Evolutionary conservation across 192 early-diverging fungal genomes (phyloP).

Genomic region (Rhizophagus clarus): DNA sequence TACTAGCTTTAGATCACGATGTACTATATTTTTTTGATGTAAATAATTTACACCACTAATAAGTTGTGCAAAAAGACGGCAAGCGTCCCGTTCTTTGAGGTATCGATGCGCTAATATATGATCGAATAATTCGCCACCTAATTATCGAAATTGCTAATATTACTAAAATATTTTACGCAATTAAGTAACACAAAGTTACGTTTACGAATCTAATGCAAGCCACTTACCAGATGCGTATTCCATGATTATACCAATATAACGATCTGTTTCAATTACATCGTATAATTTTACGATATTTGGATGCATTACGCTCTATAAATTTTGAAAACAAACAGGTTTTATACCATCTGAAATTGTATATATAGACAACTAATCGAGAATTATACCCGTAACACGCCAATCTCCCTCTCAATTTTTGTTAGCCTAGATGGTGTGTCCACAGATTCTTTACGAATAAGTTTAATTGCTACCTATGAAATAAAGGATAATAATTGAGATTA

Average conservation of each 20-base stretch:
- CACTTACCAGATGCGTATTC: constrained; percentile 86
- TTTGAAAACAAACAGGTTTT: constrained; percentile 22
- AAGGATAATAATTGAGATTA: not conserved
- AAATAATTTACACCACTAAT: constrained; percentile 91
- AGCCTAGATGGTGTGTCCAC: constrained; percentile 81
- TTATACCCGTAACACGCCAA: constrained; percentile 86
- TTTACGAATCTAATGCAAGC: not conserved
- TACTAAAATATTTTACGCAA: constrained; percentile 16
- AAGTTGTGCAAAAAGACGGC: constrained; percentile 91
- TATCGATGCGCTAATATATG: constrained; percentile 94
- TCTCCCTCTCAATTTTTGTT: constrained; percentile 93
- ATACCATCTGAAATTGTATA: constrained; percentile 6
- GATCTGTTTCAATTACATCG: constrained; percentile 95
- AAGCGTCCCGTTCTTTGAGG: constrained; percentile 89
- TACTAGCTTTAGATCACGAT: constrained; percentile 95
- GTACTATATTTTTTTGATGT: constrained; percentile 92
- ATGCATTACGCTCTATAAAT: constrained; percentile 76
- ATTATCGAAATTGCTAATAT: constrained; percentile 8
- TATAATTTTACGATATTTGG: constrained; percentile 89
- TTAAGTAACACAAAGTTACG: not conserved
- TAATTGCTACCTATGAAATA: constrained; percentile 84
- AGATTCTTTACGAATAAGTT: constrained; percentile 91
- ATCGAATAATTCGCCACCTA: constrained; percentile 96
- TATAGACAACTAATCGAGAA: not conserved
- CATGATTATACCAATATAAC: constrained; percentile 96